Evolutionary conservation across 352 stramenopile species (phyloP), one percentile per base, ranked within the genome.

Genomic region (Nothophytophthora sp.): DNA sequence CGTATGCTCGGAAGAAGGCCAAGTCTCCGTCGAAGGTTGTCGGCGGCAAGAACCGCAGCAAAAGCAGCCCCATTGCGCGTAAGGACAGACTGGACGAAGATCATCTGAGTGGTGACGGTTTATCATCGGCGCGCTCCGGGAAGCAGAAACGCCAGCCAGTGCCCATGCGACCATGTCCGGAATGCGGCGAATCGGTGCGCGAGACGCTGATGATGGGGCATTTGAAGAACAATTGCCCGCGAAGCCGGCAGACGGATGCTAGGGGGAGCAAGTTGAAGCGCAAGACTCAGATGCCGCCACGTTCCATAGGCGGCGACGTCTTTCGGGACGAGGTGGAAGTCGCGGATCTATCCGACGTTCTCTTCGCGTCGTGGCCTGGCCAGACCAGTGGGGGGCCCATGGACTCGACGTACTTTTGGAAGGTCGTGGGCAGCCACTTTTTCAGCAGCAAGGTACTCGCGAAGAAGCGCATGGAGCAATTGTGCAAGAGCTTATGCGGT

Each of bases 281-380:
- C 28, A 81, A 61, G 42, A 72, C 43, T 38, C 48, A 50, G 8
- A 60, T 52, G 46, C 65, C 67, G 9, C 57, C 50, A 28, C 30
- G 53, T 20, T 32, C 39, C 29, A 24, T 27, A 12, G 25, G 12
- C 3, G 56, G 35, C 10, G 72, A 78, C 25, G 2, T 57, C 3
- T 56, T 54, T 6, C 37, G 45, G 10, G 60, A 76, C 5, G 71
- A 81, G 3, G 30, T 36, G 1, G 50, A 71, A 16, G 28, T 42
- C 4, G 38, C 57, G 11, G 78, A 92, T 49, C 33, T 90, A 20
- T 70, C 76, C 13, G 85, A 90, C 29, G 74, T 91, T 8, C 57
- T 96, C n/a, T 96, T 92, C 49, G 74, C 71, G 2, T 83, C 81
- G 11, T 96, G 86, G 86, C 84, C 84, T 0, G 81, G 81, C 2